phyloP scores from a whole-genome alignment of 2,329 filamentous ascomycete genomes.

The Exophiala viscosa region DNA sequence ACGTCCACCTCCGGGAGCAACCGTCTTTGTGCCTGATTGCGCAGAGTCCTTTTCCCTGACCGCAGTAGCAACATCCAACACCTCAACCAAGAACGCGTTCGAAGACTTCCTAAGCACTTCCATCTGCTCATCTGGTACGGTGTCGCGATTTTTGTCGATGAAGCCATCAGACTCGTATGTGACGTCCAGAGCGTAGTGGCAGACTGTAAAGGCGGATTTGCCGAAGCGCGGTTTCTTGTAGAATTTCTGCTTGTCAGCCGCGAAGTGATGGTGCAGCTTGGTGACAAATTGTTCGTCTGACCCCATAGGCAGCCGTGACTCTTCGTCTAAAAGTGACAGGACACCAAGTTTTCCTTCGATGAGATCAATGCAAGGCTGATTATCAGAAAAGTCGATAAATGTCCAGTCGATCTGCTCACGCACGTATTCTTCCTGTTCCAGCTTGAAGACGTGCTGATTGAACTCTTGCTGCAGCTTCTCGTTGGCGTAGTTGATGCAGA shows the following conservation, averaged over 20 bases:
- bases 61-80: slow-evolving; percentile 77
- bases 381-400: slow-evolving; percentile 99
- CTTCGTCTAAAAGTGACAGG: slow-evolving; percentile 87
- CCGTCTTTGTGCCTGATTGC: slow-evolving; percentile 67
- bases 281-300: slow-evolving; percentile 95
- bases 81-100: slow-evolving; percentile 78
- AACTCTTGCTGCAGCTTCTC: slow-evolving; percentile 99
- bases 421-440: slow-evolving; percentile 97
- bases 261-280: slow-evolving; percentile 93
- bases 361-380: slow-evolving; percentile 96
- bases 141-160: slow-evolving; percentile 99
- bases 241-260: slow-evolving; percentile 85
- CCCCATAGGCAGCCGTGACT: slow-evolving; percentile 93
- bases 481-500: slow-evolving; percentile 99
- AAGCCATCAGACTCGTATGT: slow-evolving; percentile 99
- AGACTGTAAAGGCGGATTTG: slow-evolving; percentile 95
- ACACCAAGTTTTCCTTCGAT: slow-evolving; percentile 97
- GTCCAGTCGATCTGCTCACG: slow-evolving; percentile 98
- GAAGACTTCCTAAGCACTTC: slow-evolving; percentile 79
- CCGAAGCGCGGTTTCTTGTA: slow-evolving; percentile 99
- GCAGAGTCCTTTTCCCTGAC: slow-evolving; percentile 83
- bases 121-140: slow-evolving; percentile 97
- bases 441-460: slow-evolving; percentile 98
- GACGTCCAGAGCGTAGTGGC: slow-evolving; percentile 96
- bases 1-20: slow-evolving; percentile 62